Base-by-base conservation (phyloP, 306 rosid species). In the Canavalia ensiformis region DNA sequence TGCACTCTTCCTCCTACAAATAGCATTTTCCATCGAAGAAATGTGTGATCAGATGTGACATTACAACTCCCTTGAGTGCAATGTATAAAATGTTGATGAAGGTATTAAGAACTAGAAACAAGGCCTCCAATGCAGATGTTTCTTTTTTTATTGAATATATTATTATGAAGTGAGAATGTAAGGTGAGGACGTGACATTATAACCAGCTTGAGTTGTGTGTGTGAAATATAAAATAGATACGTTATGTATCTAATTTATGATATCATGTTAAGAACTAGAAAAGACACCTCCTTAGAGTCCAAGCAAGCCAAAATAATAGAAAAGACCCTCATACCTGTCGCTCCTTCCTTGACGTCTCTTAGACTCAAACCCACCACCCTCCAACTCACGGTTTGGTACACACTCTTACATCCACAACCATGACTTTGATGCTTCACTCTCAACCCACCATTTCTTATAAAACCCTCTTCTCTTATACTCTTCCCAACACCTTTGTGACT, bases 331-430 rank as follows among this genome's bases (percentile, higher is more conserved):
- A 67, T 81, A 85, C 83, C 88, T 71, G 59, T 80, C 57, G 28
- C n/a, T 66, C 30, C 67, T 11, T 71, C 58, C 59, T 54, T 89
- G 50, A 92, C 98, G 89, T 95, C 87, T 84, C 86, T 87, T 88
- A n/a, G 84, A 91, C 94, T 91, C 94, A 85, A 93, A 91, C 86
- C 56, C 39, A 86, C 72, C 97, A 95, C 99, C 88, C 82, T 90
- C 91, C 97, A 95, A 93, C 99, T 88, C 93, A 91, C 92, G 58
- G 93, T 93, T 83, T 86, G 98, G 99, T 95, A 75, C 76, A 83
- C 67, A 74, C 68, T 83, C 80, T 56, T 56, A 68, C 82, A 62
- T 79, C 86, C 57, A 80, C 57, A 77, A 65, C 59, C 73, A 77
- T 56, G 67, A 71, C 88, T 46, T 35, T 56, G 87, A 81, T 87